Conservation (phyloP, 805 yeast species). For the Candida multigemmis region DNA sequence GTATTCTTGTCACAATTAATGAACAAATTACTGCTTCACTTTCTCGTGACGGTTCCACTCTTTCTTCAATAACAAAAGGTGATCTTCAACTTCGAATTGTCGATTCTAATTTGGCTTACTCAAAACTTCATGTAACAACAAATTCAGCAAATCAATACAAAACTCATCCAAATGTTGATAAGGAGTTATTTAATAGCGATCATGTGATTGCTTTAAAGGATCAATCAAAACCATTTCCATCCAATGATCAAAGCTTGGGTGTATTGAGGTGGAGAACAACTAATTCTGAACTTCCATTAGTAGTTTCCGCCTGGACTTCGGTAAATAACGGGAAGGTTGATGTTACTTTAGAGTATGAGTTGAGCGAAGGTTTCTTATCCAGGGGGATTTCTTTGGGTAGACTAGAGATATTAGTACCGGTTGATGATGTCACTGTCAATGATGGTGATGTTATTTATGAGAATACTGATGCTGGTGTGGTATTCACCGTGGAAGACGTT, state of each 20-base stretch:
- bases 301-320: conserved; percentile 78
- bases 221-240: conserved; percentile 72
- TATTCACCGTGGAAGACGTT: conserved; percentile 53
- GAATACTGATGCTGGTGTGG: conserved; percentile 59
- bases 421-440: conserved; percentile 43
- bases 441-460: conserved; percentile 42
- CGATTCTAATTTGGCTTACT: conserved; percentile 59
- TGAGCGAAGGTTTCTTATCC: conserved; percentile 34
- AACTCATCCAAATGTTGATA: conserved; percentile 95
- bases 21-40: conserved; percentile 75
- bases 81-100: conserved; percentile 83
- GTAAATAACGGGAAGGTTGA: conserved; percentile 48
- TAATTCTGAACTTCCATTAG: conserved; percentile 56
- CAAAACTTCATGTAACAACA: conserved; percentile 51
- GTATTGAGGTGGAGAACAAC: conserved; percentile 88
- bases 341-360: conserved; percentile 85
- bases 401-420: conserved; percentile 50
- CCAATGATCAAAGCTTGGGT: conserved; percentile 83
- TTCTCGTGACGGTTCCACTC: conserved; percentile 72
- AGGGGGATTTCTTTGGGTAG: conserved; percentile 5
- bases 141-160: conserved; percentile 60
- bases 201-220: conserved; percentile 69
- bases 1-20: conserved; percentile 67
- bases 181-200: conserved; percentile 48
- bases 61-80: conserved; percentile 75